Conservation (phyloP, 192 early-diverging fungal species). For the Gorgonomyces haynaldii region DNA sequence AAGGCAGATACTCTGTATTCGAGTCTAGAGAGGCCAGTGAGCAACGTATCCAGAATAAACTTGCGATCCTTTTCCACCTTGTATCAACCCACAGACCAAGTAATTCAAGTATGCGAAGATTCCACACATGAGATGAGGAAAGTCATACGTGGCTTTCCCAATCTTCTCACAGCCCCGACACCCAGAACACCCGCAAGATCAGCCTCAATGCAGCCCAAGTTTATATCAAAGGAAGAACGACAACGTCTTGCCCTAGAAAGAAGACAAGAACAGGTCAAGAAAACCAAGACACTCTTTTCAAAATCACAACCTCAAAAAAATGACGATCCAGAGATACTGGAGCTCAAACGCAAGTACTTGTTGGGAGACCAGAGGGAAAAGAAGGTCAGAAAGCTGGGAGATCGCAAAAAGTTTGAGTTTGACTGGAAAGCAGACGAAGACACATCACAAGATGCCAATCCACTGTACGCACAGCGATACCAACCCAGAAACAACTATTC, state of each 20-base stretch:
- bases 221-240: conserved; percentile 86
- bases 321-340: conserved; percentile 54
- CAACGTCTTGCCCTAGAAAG: conserved; percentile 74
- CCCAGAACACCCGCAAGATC: background rate
- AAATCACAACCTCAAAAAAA: conserved; percentile 19
- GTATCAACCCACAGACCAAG: conserved; percentile 23
- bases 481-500: conserved; percentile 39
- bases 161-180: background rate
- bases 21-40: conserved; percentile 44
- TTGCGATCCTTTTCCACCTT: conserved; percentile 45
- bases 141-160: background rate
- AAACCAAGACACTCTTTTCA: conserved; percentile 12
- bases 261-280: conserved; percentile 70
- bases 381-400: conserved; percentile 71
- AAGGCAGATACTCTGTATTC: conserved; percentile 34
- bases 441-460: conserved; percentile 86
- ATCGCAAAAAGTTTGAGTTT: conserved; percentile 95
- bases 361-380: conserved; percentile 57
- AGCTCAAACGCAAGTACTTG: conserved; percentile 53
- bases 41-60: conserved; percentile 39
- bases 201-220: conserved; percentile 41
- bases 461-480: conserved; percentile 71
- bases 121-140: conserved; percentile 50
- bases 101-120: conserved; percentile 38
- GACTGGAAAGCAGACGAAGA: conserved; percentile 95